Percentiles rank a stretch among this genome's conserved stretches.
phyloP scores from a whole-genome alignment of 208 protist genomes.

The Vickermania ingenoplastis region DNA sequence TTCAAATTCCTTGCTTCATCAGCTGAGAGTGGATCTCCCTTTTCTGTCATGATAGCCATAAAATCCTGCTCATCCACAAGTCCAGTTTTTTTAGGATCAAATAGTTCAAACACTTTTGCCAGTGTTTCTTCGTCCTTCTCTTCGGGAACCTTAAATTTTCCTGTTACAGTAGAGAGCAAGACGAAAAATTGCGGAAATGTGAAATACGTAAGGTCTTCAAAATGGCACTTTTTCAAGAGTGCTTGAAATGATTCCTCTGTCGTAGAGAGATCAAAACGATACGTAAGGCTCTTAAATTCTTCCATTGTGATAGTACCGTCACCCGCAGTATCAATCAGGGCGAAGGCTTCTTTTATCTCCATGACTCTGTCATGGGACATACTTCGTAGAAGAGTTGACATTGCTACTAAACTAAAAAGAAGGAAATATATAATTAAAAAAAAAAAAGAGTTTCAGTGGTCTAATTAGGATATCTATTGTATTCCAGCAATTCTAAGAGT shows the following conservation, averaged over 20 bases:
- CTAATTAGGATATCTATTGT: not conserved
- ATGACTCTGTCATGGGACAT: constrained; percentile 46
- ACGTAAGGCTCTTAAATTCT: constrained; percentile 22
- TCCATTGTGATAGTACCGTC: constrained; percentile 27
- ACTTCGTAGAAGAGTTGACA: constrained; percentile 1
- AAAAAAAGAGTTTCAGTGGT: not conserved
- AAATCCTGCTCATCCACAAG: constrained; percentile 39
- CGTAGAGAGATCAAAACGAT: constrained; percentile 15
- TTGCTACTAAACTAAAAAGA: constrained; percentile 7
- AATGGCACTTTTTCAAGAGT: constrained; percentile 19
- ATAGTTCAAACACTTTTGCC: constrained; percentile 23
- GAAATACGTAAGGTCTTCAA: constrained; percentile 22
- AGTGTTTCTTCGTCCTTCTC: constrained; percentile 6
- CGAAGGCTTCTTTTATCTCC: constrained; percentile 55
- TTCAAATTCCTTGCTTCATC: constrained; percentile 29
- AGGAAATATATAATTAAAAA: not conserved
- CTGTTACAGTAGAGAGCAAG: constrained; percentile 18
- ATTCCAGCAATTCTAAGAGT: constrained; percentile 1
- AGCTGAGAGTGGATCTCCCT: constrained; percentile 24
- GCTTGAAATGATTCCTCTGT: constrained; percentile 16
- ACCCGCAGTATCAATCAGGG: constrained; percentile 27
- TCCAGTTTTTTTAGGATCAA: constrained; percentile 36
- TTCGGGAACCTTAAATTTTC: not conserved
- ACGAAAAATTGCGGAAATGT: constrained; percentile 64
- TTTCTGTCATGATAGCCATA: constrained; percentile 39